Base-by-base conservation (phyloP, 257 asterid genomes). In the Nicotiana benthamiana region DNA sequence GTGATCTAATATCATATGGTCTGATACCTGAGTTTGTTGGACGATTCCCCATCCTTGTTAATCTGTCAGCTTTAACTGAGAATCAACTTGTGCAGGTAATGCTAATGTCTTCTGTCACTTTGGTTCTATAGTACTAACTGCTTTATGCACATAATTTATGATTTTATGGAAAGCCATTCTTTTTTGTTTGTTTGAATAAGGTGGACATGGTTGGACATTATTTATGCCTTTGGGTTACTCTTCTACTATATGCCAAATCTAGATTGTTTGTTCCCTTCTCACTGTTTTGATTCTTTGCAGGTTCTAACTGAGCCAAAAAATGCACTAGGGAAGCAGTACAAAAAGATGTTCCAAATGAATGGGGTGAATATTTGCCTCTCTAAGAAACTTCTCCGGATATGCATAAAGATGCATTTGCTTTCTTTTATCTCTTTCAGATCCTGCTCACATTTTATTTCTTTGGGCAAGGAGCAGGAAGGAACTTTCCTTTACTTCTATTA, bases 11-110 rank as follows among this genome's bases (percentile, higher is more conserved):
- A 80, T 95, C 99, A 0, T 96, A 96, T 32, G 99, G 99, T 77
- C 89, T 96, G 85, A 96, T 96, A 85, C 99, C 99, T 1, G 99
- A 96, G 89, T 96, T 96, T 75, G 99, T 96, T 74, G 99, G 99
- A 26, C 93, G 99, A 82, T 96, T 96, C 76, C 99, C 99, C 3
- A 85, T 96, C 80, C 97, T 94, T 77, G 98, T 94, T 82, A 96
- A 88, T 89, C 91, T 96, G 91, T 89, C 89, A 32, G 99, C 99
- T 34, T 95, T 96, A 74, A 90, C 98, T n/a, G 99, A 96, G 89
- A 87, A 92, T 67, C 99, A 96, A 89, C 97, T 96, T 26, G 97
- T 96, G 84, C 99, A 96, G 99, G 99, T 96, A 80, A 76, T 74
- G 43, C 17, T 74, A 48, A 8, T 74, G 43, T 74, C 48, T 72